A percentile compares a stretch with the other conserved stretches of the same genome.
These are phyloP conservation scores for Eucalyptus marginata DNA, from an alignment of 345 rosid species.

Conservation along the genomic window DNA sequence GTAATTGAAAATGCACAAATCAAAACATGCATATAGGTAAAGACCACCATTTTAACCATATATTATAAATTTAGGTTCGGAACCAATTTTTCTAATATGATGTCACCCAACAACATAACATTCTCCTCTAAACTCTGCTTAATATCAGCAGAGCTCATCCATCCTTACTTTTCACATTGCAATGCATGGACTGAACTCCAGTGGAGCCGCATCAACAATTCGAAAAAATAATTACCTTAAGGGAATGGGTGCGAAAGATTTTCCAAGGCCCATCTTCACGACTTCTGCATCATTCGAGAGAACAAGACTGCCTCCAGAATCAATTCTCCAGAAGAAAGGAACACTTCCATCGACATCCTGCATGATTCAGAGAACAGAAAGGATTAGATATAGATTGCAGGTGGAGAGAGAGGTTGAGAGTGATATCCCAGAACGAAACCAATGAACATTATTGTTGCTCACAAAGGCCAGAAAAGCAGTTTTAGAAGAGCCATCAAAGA, in stretches of 20 bases:
- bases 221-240: conserved; percentile 33
- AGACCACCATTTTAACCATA: neutral
- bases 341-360: conserved; percentile 84
- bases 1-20: accelerated
- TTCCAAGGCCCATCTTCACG: conserved; percentile 68
- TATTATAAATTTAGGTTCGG: neutral
- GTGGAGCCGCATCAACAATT: neutral
- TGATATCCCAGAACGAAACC: neutral
- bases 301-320: conserved; percentile 20
- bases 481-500: conserved; percentile 47
- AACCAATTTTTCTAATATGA: too few relatives aligned
- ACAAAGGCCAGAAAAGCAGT: conserved; percentile 49
- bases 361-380: neutral
- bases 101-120: too few relatives aligned
- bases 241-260: conserved; percentile 96
- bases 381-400: neutral
- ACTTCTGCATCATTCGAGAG: conserved; percentile 52
- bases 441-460: conserved; percentile 3
- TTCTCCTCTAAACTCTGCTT: neutral
- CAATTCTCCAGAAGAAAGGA: conserved; percentile 60
- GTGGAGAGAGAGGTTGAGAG: neutral
- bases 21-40: neutral
- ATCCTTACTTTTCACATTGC: neutral
- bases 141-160: neutral
- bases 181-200: neutral